Evolutionary conservation across 2,329 filamentous ascomycete genomes (phyloP), one percentile per base, ranked within the genome.

Genomic region (Aspergillus bombycis): DNA sequence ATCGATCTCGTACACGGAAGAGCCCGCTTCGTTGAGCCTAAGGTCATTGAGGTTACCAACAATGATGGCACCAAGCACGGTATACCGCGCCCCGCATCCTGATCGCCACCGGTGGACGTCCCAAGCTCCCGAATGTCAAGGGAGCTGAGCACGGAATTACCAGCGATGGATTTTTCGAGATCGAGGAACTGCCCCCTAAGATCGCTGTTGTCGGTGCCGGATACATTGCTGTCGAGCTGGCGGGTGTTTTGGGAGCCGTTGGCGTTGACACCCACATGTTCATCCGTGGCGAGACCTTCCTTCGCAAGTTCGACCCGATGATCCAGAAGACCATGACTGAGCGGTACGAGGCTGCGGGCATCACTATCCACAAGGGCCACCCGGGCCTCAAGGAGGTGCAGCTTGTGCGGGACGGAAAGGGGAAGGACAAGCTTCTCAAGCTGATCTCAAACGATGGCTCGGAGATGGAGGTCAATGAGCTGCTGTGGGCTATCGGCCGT

Each of bases 231-330:
- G 81, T 84, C 43, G 82, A 84, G 68, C 70, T 85, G 68, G 82
- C 83, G 2, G 83, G 83, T 61, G 81, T 84, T 48, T 73, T 84
- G 74, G 79, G 82, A 60, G 80, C 82, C 2, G 74, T 82, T 45
- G 80, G 82, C 19, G 81, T 82, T 16, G 82, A 84, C 65, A 82
- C 81, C 3, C 81, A 84, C 71, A 76, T 84, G 77, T 83, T 83
- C 70, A 82, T 84, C 66, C 79, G 82, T 14, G 79, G 80, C 10
- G 72, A 83, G 46, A 79, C 72, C 14, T 82, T 85, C 65, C 71
- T 85, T 66, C 76, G 83, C 65, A 83, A 80, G 65, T 84, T 85
- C 67, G 82, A 85, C 70, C 81, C 82, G 0, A 84, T 84, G 81
- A 72, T 85, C 57, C 82, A 83, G 68, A 74, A 83, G 57, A 84